Conservation (phyloP, 805 yeast genomes). For the Starmera pachycereana region DNA sequence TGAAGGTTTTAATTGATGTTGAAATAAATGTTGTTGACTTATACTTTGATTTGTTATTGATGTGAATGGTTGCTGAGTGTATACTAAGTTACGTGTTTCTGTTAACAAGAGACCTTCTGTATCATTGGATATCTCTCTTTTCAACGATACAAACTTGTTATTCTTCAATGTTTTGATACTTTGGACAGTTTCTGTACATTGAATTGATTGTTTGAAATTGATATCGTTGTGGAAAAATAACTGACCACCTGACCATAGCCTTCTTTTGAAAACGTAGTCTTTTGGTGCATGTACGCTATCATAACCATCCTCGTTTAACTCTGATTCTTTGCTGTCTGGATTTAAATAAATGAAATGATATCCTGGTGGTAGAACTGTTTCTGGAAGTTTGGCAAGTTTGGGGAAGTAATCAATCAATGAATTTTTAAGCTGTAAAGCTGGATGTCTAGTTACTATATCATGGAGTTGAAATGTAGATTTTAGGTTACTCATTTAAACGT, state of each 20-base stretch:
- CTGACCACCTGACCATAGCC: conserved; percentile 69
- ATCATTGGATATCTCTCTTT: conserved; percentile 31
- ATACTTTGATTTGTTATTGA: not conserved
- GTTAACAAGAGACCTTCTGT: conserved; percentile 21
- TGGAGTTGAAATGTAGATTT: too few relatives aligned
- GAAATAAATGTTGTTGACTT: conserved; percentile 11
- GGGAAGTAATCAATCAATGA: not conserved
- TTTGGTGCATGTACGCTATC: not conserved
- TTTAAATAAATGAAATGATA: conserved; percentile 62
- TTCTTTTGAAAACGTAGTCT: not conserved
- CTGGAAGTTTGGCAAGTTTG: conserved; percentile 9
- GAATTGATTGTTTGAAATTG: conserved; percentile 25
- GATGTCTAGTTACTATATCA: not conserved
- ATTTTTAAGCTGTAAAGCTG: not conserved
- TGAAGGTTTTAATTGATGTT: conserved; percentile 26
- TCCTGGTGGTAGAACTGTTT: conserved; percentile 31
- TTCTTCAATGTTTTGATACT: conserved; percentile 25
- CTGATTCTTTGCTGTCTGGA: conserved; percentile 37
- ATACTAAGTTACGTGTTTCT: conserved; percentile 54
- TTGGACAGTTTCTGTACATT: conserved; percentile 44
- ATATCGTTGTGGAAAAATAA: conserved; percentile 32
- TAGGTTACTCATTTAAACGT: too few relatives aligned
- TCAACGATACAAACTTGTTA: conserved; percentile 43
- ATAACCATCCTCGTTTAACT: not conserved
- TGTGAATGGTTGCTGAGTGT: conserved; percentile 32